Conservation (phyloP, 2,329 filamentous ascomycete species). For the Periconia sp. region DNA sequence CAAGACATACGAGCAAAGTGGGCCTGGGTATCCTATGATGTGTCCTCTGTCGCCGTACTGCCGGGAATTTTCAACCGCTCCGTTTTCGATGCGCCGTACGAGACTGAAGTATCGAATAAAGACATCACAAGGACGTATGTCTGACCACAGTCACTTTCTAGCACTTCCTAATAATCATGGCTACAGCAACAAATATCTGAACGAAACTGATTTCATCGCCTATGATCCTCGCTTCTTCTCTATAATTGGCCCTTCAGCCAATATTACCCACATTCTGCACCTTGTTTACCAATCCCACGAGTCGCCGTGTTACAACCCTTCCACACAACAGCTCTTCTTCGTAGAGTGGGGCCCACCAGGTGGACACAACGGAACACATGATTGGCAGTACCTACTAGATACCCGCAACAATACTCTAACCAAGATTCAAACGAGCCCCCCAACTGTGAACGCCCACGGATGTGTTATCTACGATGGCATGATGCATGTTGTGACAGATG, state of each 20-base stretch:
- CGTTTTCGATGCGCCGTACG: conserved; percentile 12
- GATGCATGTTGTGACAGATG: conserved; percentile 18
- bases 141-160: not conserved
- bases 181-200: conserved; percentile 11
- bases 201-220: conserved; percentile 20
- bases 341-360: conserved; percentile 19
- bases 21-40: conserved; percentile 15
- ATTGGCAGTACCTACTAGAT: conserved; percentile 17
- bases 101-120: conserved; percentile 5
- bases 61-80: conserved; percentile 14
- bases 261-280: conserved; percentile 13
- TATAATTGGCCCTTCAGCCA: conserved; percentile 17
- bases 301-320: conserved; percentile 16
- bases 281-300: conserved; percentile 20
- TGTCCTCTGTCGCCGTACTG: conserved; percentile 9
- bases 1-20: conserved; percentile 5
- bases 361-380: conserved; percentile 14
- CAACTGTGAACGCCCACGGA: conserved; percentile 15
- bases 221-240: conserved; percentile 21
- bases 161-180: not conserved
- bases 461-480: conserved; percentile 11
- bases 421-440: conserved; percentile 16
- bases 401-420: conserved; percentile 6
- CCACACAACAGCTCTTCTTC: conserved; percentile 17
- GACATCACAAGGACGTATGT: conserved; percentile 6